Conservation (phyloP, 306 rosid species). For the Castanea mollissima region DNA sequence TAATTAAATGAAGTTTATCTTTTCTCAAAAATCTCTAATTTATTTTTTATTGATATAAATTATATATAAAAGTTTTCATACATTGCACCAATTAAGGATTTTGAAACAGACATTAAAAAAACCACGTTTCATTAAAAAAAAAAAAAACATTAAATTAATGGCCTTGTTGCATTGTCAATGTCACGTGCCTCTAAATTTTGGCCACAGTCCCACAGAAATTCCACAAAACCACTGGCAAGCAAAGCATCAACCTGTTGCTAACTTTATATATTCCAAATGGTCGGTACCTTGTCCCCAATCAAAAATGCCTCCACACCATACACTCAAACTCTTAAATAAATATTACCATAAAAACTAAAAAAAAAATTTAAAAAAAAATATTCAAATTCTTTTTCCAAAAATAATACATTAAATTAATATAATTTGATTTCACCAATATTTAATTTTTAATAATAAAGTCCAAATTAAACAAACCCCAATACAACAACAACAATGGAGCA, state of each 20-base stretch:
- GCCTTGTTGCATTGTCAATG: slow-evolving; percentile 1
- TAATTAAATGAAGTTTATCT: too few relatives aligned
- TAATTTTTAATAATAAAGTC: background rate
- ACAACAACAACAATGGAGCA: slow-evolving; percentile 3
- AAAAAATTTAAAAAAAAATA: background rate
- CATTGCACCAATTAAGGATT: too few relatives aligned
- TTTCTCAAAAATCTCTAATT: too few relatives aligned
- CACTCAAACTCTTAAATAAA: background rate
- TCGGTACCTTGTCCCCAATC: slow-evolving; percentile 49
- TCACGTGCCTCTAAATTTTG: slow-evolving; percentile 15
- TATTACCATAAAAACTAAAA: too few relatives aligned
- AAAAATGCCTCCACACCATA: slow-evolving; percentile 15
- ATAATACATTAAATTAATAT: background rate
- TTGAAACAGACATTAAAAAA: too few relatives aligned
- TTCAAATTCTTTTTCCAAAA: background rate
- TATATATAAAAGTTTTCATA: too few relatives aligned
- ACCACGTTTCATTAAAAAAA: too few relatives aligned
- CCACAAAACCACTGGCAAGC: slow-evolving; percentile 21
- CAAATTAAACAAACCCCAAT: background rate
- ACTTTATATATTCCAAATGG: slow-evolving; percentile 26
- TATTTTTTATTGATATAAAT: too few relatives aligned
- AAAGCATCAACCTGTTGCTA: background rate
- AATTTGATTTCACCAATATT: too few relatives aligned
- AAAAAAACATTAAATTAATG: background rate
- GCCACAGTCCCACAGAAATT: slow-evolving; percentile 12